Percentiles rank a stretch among this genome's conserved stretches.
Evolutionary conservation across 2,329 filamentous ascomycete genomes (phyloP).

Genomic region (Colletotrichum sojae): DNA sequence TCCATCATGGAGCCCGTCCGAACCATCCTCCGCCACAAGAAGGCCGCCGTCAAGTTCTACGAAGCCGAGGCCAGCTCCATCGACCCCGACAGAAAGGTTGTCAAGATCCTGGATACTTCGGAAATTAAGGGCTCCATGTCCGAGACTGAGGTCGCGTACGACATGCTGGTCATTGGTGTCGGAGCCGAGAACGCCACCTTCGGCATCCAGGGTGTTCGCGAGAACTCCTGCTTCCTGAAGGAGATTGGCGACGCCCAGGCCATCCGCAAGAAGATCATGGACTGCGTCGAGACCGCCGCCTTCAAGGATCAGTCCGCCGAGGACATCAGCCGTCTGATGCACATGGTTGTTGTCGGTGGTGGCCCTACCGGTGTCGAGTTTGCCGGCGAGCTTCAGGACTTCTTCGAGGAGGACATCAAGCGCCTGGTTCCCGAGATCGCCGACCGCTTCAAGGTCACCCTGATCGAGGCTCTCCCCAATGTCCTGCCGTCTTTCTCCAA

Average conservation of each 20-base stretch:
- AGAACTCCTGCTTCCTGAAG: constrained; percentile 98
- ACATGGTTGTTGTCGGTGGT: constrained; percentile 97
- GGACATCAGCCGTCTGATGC: constrained; percentile 92
- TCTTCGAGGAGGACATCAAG: constrained; percentile 98
- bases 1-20: constrained; percentile 99
- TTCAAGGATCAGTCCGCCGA: constrained; percentile 95
- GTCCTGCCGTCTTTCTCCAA: constrained; percentile 99
- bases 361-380: constrained; percentile 98
- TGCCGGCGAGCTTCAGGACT: constrained; percentile 97
- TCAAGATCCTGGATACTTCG: constrained; percentile 92
- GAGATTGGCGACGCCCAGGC: constrained; percentile 96
- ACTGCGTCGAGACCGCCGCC: constrained; percentile 97
- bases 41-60: constrained; percentile 94
- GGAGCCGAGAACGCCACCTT: constrained; percentile 99
- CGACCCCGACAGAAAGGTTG: constrained; percentile 89
- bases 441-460: constrained; percentile 95
- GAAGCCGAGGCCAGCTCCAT: constrained; percentile 98
- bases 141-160: constrained; percentile 93
- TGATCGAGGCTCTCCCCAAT: constrained; percentile 97
- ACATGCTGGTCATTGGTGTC: constrained; percentile 98
- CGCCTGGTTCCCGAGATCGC: constrained; percentile 98
- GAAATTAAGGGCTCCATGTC: constrained; percentile 88
- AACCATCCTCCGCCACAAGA: constrained; percentile 95
- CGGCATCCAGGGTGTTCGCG: constrained; percentile 93
- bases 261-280: constrained; percentile 99